Evolutionary conservation across 2,329 filamentous ascomycete species (phyloP).

Genomic region (Dothistroma septosporum): DNA sequence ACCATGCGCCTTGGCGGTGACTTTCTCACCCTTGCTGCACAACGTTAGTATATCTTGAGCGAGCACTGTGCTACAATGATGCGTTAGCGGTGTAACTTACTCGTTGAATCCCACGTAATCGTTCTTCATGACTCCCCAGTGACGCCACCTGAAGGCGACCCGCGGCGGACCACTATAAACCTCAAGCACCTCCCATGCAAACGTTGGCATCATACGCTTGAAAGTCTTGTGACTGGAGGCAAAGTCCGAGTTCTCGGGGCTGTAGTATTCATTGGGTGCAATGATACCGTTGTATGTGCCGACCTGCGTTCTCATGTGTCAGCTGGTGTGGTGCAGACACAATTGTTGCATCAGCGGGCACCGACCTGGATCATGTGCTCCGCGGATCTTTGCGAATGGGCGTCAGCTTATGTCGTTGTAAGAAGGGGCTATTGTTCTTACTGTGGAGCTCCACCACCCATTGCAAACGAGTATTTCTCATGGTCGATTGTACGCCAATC

Average conservation of each 20-base stretch:
- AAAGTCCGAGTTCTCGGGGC: constrained; percentile 59
- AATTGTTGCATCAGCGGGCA: background rate
- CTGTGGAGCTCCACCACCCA: constrained; percentile 58
- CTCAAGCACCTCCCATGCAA: constrained; percentile 67
- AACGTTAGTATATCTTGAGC: constrained; percentile 21
- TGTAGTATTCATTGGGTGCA: constrained; percentile 60
- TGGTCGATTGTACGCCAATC: constrained; percentile 65
- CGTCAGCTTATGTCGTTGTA: constrained; percentile 2
- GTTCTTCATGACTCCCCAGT: constrained; percentile 64
- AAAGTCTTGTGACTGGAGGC: constrained; percentile 64
- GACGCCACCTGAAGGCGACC: constrained; percentile 62
- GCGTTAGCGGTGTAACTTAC: constrained; percentile 40
- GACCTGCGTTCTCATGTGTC: constrained; percentile 34
- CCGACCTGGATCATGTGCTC: constrained; percentile 58
- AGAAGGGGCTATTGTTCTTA: constrained; percentile 9
- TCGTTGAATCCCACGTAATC: constrained; percentile 63
- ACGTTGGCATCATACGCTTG: constrained; percentile 69
- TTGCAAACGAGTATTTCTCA: constrained; percentile 57
- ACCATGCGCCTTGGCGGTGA: constrained; percentile 59
- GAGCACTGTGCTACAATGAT: background rate
- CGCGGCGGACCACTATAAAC: constrained; percentile 62
- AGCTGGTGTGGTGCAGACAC: background rate
- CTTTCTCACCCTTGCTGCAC: constrained; percentile 57
- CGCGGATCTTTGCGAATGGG: constrained; percentile 35
- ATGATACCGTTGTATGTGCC: constrained; percentile 69